Conservation (phyloP, 805 yeast species). For the Candida namnaoensis region DNA sequence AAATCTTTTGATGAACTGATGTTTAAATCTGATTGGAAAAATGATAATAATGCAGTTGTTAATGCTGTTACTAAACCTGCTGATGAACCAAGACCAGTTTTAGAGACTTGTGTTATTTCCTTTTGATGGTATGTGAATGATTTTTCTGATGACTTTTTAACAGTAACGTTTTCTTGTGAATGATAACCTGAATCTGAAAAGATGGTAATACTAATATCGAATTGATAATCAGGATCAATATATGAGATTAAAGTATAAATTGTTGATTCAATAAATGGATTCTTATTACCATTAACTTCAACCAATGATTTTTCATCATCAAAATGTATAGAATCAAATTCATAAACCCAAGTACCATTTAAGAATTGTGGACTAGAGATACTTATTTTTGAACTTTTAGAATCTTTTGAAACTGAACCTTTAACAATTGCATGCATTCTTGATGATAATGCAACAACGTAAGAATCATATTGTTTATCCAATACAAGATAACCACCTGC, state of each 20-base stretch:
- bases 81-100: slow-evolving; percentile 94
- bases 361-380: slow-evolving; percentile 73
- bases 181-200: slow-evolving; percentile 88
- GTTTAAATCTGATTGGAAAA: slow-evolving; percentile 28
- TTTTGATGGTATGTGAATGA: slow-evolving; percentile 51
- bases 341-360: slow-evolving; percentile 62
- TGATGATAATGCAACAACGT: slow-evolving; percentile 81
- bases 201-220: slow-evolving; percentile 43
- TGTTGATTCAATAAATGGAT: slow-evolving; percentile 72
- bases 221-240: slow-evolving; percentile 19
- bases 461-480: slow-evolving; percentile 65
- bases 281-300: slow-evolving; percentile 28
- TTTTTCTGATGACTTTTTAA: slow-evolving; percentile 24
- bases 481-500: slow-evolving; percentile 95
- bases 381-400: slow-evolving; percentile 20
- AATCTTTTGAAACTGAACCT: slow-evolving; percentile 1
- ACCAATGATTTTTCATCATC: slow-evolving; percentile 6
- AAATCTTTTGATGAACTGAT: slow-evolving; percentile 15
- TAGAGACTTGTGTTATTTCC: slow-evolving; percentile 67
- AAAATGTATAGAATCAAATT: slow-evolving; percentile 11
- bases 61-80: slow-evolving; percentile 87
- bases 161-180: slow-evolving; percentile 47
- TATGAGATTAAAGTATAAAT: slow-evolving; percentile 49
- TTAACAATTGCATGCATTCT: slow-evolving; percentile 74
- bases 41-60: slow-evolving; percentile 56